Conservation (phyloP, 495 filamentous ascomycete species). For the Aspergillus sparsus region DNA sequence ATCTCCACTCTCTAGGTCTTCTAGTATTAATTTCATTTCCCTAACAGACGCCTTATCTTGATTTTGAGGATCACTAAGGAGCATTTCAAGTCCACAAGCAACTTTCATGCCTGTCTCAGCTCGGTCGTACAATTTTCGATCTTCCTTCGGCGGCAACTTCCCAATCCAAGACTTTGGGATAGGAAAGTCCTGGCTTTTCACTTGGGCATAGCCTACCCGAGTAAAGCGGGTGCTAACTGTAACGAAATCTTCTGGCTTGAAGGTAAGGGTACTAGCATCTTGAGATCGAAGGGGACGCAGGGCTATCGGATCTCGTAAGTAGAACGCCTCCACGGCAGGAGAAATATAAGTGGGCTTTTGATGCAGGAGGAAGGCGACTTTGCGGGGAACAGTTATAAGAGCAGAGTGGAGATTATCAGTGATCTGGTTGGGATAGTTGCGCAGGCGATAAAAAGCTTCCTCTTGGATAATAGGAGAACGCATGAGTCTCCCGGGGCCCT, state of each 20-base stretch:
- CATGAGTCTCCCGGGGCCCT: constrained; percentile 55
- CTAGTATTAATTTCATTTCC: constrained; percentile 72
- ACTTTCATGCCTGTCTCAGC: constrained; percentile 86
- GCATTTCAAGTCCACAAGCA: constrained; percentile 88
- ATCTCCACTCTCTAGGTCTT: constrained; percentile 66
- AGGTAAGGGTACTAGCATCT: constrained; percentile 48
- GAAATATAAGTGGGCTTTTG: constrained; percentile 71
- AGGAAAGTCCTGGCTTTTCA: constrained; percentile 84
- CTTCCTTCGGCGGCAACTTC: constrained; percentile 38
- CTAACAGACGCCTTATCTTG: constrained; percentile 64
- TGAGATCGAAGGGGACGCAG: constrained; percentile 65
- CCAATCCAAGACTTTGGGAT: constrained; percentile 63
- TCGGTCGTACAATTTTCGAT: constrained; percentile 42
- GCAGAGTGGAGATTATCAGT: constrained; percentile 69
- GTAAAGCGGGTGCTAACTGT: constrained; percentile 79
- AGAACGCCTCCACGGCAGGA: constrained; percentile 87
- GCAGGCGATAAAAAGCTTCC: constrained; percentile 85
- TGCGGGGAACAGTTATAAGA: constrained; percentile 72
- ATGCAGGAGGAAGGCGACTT: constrained; percentile 78
- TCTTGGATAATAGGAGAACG: constrained; percentile 72
- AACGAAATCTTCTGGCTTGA: constrained; percentile 78
- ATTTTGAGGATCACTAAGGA: constrained; percentile 64
- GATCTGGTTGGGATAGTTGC: constrained; percentile 78
- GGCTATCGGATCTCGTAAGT: constrained; percentile 81
- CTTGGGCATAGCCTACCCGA: constrained; percentile 84